Base-by-base conservation (phyloP, 345 rosid genomes). In the Brassica carinata region DNA sequence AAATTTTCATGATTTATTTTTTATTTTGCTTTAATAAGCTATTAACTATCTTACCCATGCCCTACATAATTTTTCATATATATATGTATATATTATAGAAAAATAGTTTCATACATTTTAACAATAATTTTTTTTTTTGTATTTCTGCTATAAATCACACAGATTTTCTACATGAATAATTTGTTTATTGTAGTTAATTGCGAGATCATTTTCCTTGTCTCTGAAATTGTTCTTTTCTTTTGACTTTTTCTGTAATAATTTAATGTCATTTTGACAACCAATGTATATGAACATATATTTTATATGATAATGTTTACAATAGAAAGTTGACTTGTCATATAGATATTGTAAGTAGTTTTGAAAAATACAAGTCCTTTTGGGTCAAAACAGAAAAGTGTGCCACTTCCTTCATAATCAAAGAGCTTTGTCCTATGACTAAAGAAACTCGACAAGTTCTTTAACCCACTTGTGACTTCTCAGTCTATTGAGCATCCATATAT, bases 341-440 rank as follows among this genome's bases (percentile, higher is more conserved):
- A 27, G 30, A 27, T 27, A 65, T 65, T 36, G 66, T 8, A 10
- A 57, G 18, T 57, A 19, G 30, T 17, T 19, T 18, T 51, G 61
- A 38, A 63, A 72, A 64, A 18, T 64, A 29, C 23, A 67, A 40
- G 51, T 67, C 48, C 11, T 79, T 73, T 79, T 57, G 29, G 73
- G 77, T 72, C 73, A 40, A 79, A 29, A 27, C 2, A 5, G 61
- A 57, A 79, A 72, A 67, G 73, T 66, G 73, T 72, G 40, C 69
- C 69, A 57, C 63, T 79, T 66, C 58, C 73, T 72, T 67, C 14
- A 9, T 8, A 13, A 38, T 40, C 73, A 18, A 33, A 64, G 81
- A 78, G 67, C 38, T 29, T 23, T 29, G 51, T 68, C 72, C 29
- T 67, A n/a, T 2, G 43, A n/a, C 29, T 29, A 79, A 72, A 72